These are phyloP conservation scores for Paecilomyces variotii DNA, from an alignment of 2,329 filamentous ascomycete genomes.

Conservation along the genomic window DNA sequence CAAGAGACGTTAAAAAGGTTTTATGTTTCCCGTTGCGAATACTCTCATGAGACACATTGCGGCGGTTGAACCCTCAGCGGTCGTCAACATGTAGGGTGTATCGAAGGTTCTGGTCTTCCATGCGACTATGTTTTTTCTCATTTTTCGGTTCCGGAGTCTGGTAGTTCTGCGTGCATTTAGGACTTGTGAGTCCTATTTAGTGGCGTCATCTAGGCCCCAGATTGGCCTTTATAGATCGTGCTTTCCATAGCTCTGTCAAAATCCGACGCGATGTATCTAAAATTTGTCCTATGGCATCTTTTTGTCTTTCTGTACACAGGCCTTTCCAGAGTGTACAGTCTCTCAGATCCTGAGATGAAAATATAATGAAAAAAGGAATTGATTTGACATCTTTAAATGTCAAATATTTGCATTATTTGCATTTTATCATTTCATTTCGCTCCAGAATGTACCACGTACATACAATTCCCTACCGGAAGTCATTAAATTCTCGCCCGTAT, in stretches of 20 bases:
- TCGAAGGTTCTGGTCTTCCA: not conserved
- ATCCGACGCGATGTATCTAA: not conserved
- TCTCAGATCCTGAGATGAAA: not conserved
- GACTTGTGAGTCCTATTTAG: not conserved
- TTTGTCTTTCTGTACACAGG: not conserved
- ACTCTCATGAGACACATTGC: not conserved
- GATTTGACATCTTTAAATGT: not conserved
- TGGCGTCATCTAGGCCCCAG: not conserved
- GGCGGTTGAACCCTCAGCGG: not conserved
- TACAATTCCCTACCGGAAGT: not conserved
- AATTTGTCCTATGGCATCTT: not conserved
- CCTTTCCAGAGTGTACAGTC: not conserved
- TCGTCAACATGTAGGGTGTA: not conserved
- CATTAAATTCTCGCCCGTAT: too few relatives aligned
- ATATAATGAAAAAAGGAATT: not conserved
- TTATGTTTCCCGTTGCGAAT: not conserved
- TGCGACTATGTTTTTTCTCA: conserved; percentile 1
- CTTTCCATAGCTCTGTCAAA: not conserved
- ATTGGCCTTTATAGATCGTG: not conserved
- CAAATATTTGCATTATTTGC: not conserved
- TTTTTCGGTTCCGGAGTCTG: not conserved
- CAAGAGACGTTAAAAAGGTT: conserved; percentile 21
- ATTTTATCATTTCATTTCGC: not conserved
- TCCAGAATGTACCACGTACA: not conserved
- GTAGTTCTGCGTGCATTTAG: not conserved